A percentile compares a stretch with the other conserved stretches of the same genome.
Conservation (phyloP, 768 basidiomycete species). For the Podaxis rugospora region DNA sequence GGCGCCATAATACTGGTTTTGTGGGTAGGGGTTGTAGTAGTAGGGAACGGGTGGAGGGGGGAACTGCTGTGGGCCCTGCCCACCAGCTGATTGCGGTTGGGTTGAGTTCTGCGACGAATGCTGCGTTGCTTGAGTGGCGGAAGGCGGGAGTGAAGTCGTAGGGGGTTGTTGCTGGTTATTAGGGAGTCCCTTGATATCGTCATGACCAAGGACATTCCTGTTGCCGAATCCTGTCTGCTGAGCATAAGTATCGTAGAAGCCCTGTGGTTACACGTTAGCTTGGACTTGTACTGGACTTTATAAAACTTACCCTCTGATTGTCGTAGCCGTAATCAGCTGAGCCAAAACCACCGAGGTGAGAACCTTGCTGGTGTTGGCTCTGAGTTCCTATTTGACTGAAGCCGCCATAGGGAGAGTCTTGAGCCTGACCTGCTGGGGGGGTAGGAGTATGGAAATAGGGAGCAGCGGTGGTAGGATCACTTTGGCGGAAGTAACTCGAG, state of each 20-base stretch:
- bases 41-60: constrained; percentile 55
- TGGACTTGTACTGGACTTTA: neutral
- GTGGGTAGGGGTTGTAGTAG: constrained; percentile 61
- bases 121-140: constrained; percentile 50
- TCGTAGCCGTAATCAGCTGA: constrained; percentile 71
- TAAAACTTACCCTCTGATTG: constrained; percentile 52
- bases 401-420: constrained; percentile 58
- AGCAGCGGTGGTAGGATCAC: constrained; percentile 38
- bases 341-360: constrained; percentile 52
- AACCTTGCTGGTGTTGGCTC: constrained; percentile 57
- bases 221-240: constrained; percentile 63
- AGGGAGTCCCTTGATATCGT: constrained; percentile 71
- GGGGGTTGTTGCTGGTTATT: constrained; percentile 51
- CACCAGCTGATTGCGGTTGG: constrained; percentile 57
- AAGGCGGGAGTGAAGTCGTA: constrained; percentile 43
- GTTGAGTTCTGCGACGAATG: constrained; percentile 46
- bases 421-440: constrained; percentile 61
- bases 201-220: constrained; percentile 63
- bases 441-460: constrained; percentile 80
- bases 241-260: constrained; percentile 73
- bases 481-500: constrained; percentile 67
- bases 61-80: constrained; percentile 65
- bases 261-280: constrained; percentile 34
- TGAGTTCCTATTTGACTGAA: constrained; percentile 62
- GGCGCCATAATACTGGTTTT: constrained; percentile 72